Percentiles rank a stretch among this genome's conserved stretches.
These are phyloP conservation scores for Aspergillus ibericus DNA, from an alignment of 2,329 filamentous ascomycete species.

Conservation along the genomic window DNA sequence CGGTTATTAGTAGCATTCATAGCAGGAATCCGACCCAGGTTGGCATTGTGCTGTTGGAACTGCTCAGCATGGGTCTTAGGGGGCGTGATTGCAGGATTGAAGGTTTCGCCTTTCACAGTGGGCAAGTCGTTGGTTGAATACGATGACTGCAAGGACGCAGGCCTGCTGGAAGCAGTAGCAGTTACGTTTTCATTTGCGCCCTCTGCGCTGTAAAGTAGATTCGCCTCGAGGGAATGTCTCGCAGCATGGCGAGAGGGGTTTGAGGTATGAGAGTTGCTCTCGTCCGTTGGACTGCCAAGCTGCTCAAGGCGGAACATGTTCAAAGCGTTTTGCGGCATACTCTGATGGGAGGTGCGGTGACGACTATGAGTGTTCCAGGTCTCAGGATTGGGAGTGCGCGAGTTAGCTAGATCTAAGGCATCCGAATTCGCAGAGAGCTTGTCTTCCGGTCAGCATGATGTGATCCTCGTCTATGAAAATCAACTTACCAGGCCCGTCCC, in stretches of 20 bases:
- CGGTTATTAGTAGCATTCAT: slow-evolving; percentile 64
- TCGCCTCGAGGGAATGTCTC: slow-evolving; percentile 48
- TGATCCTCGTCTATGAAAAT: not conserved
- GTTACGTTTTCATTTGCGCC: slow-evolving; percentile 26
- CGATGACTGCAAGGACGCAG: slow-evolving; percentile 67
- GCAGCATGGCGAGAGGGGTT: slow-evolving; percentile 40
- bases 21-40: slow-evolving; percentile 71
- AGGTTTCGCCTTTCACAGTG: slow-evolving; percentile 71
- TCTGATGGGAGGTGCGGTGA: slow-evolving; percentile 65
- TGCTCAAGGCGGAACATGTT: slow-evolving; percentile 44
- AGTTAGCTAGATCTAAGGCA: slow-evolving; percentile 75
- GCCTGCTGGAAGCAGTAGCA: slow-evolving; percentile 39
- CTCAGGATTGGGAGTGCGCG: slow-evolving; percentile 66
- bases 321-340: slow-evolving; percentile 57
- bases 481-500: slow-evolving; percentile 55
- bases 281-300: slow-evolving; percentile 31
- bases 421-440: slow-evolving; percentile 79
- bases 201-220: slow-evolving; percentile 37
- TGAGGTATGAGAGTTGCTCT: slow-evolving; percentile 23
- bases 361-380: slow-evolving; percentile 66
- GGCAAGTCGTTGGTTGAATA: slow-evolving; percentile 89
- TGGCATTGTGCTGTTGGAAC: slow-evolving; percentile 74
- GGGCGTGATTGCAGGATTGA: slow-evolving; percentile 44
- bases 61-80: slow-evolving; percentile 63
- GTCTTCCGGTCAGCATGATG: slow-evolving; percentile 43